phyloP scores from a whole-genome alignment of 495 filamentous ascomycete species.

The Stereocaulon alpinum region DNA sequence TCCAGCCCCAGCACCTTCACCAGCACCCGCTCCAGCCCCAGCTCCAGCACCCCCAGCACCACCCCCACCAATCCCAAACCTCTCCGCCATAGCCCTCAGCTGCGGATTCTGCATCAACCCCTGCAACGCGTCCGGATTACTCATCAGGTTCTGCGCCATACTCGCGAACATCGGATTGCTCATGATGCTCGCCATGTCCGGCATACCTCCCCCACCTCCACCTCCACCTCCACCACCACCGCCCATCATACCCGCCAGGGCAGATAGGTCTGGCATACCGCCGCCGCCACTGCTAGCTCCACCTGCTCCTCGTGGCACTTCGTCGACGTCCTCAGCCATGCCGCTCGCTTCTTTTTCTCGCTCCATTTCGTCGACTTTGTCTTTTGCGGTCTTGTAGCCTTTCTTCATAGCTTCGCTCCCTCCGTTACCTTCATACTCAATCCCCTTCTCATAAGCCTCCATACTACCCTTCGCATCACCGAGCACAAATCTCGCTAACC shows the following conservation, averaged over 20 bases:
- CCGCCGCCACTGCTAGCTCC: conserved; percentile 44
- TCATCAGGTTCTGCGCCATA: conserved; percentile 96
- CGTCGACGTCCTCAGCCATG: conserved; percentile 42
- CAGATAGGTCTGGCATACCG: conserved; percentile 70
- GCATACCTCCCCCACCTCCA: conserved; percentile 67
- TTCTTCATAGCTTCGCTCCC: conserved; percentile 87
- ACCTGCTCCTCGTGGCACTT: conserved; percentile 29
- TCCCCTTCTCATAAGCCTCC: conserved; percentile 90
- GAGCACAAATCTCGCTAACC: conserved; percentile 78
- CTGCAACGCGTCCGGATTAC: conserved; percentile 80
- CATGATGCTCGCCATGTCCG: conserved; percentile 78
- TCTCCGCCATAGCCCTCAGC: conserved; percentile 68
- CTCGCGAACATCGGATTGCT: conserved; percentile 92
- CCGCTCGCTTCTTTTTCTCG: conserved; percentile 35
- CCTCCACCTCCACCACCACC: conserved; percentile 46
- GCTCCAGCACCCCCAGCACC: conserved; percentile 35
- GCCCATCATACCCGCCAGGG: conserved; percentile 63
- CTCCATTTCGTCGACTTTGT: conserved; percentile 63
- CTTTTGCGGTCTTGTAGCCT: conserved; percentile 83
- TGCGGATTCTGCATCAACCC: conserved; percentile 92
- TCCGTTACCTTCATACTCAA: conserved; percentile 86
- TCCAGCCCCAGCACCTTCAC: not conserved
- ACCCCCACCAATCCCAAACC: conserved; percentile 43
- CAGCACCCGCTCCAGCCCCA: conserved; percentile 16
- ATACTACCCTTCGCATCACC: conserved; percentile 83